Conservation (phyloP, 1,139 yeast genomes). For the Zygoascus hellenicus region DNA sequence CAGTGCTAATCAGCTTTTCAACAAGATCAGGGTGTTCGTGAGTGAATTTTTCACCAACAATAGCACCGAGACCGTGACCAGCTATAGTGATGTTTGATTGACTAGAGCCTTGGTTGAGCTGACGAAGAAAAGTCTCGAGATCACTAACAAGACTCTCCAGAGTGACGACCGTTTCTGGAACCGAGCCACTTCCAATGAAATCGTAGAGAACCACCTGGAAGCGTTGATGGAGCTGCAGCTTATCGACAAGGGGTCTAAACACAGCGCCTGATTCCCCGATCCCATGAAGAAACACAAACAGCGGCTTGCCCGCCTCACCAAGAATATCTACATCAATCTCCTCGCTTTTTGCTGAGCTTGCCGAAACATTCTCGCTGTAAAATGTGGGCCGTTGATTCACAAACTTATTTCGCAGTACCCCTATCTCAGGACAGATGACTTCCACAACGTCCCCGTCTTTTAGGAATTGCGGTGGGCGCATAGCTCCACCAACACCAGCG, state of each 20-base stretch:
- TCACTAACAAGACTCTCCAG: slow-evolving; percentile 1
- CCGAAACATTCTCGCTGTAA: neutral
- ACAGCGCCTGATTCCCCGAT: slow-evolving; percentile 4
- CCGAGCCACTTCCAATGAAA: neutral
- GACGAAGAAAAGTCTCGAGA: neutral
- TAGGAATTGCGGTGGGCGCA: slow-evolving; percentile 38
- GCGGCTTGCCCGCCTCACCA: neutral
- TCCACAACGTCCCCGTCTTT: slow-evolving; percentile 43
- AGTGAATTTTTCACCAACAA: neutral
- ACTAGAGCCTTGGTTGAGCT: neutral
- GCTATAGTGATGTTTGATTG: neutral
- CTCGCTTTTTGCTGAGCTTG: neutral
- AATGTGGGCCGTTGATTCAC: neutral
- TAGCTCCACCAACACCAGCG: slow-evolving; percentile 48
- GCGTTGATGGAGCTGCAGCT: neutral
- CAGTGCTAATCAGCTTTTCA: neutral
- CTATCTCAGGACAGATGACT: slow-evolving; percentile 41
- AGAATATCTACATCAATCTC: neutral
- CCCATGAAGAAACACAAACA: neutral
- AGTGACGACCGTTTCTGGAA: neutral
- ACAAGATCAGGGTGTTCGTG: neutral
- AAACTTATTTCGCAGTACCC: slow-evolving; percentile 40
- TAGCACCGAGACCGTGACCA: neutral
- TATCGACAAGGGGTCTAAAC: neutral
- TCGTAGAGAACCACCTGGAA: neutral